phyloP scores from a whole-genome alignment of 306 rosid species.

The Lathyrus oleraceus region DNA sequence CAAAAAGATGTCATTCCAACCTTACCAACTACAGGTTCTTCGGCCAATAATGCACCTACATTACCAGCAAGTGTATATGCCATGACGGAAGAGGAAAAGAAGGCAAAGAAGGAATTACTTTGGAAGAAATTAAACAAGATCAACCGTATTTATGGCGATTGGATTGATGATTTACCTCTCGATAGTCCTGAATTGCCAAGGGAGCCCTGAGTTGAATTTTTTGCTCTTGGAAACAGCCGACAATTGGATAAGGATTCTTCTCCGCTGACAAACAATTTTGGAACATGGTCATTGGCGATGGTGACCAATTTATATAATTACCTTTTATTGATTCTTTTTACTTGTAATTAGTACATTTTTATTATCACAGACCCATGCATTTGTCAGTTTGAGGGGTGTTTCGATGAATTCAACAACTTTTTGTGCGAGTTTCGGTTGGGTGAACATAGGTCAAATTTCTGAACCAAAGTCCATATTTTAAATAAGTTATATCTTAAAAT shows the following conservation, averaged over 20 bases:
- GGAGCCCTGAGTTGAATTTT: slow-evolving; percentile 49
- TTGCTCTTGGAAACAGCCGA: slow-evolving; percentile 23
- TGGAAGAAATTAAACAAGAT: slow-evolving; percentile 75
- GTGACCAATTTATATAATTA: slow-evolving; percentile 42
- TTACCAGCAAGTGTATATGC: slow-evolving; percentile 34
- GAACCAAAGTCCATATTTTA: slow-evolving; percentile 18
- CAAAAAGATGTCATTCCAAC: too few species aligned
- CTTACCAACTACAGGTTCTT: background rate
- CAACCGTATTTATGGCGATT: slow-evolving; percentile 82
- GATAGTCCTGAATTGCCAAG: slow-evolving; percentile 43
- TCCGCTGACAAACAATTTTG: slow-evolving; percentile 14
- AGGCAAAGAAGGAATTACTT: slow-evolving; percentile 53
- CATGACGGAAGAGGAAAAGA: slow-evolving; percentile 50
- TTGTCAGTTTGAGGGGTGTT: slow-evolving; percentile 17
- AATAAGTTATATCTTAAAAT: slow-evolving; percentile 2
- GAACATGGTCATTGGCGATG: slow-evolving; percentile 39
- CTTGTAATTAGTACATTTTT: slow-evolving; percentile 14
- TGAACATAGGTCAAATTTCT: slow-evolving; percentile 34
- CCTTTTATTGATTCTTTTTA: slow-evolving; percentile 25
- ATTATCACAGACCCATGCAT: slow-evolving; percentile 16
- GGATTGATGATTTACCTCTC: slow-evolving; percentile 84
- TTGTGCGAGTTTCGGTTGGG: slow-evolving; percentile 14
- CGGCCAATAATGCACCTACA: slow-evolving; percentile 46
- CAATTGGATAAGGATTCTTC: background rate
- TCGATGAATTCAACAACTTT: background rate